These are phyloP conservation scores for Fusarium hainanense DNA, from an alignment of 2,329 filamentous ascomycete species.

Conservation along the genomic window DNA sequence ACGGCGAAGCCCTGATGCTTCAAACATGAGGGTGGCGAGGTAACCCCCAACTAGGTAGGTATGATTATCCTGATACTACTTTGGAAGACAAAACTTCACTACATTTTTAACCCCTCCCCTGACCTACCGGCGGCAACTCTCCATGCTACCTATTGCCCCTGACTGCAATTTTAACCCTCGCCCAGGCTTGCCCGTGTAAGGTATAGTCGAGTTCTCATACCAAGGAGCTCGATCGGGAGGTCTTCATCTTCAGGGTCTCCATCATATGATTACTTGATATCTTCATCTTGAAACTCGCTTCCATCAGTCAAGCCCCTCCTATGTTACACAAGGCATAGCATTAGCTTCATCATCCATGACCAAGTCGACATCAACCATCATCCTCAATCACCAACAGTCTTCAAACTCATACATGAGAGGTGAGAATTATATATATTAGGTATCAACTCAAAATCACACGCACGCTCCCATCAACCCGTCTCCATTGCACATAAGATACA, in stretches of 20 bases:
- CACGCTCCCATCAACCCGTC: constrained; percentile 17
- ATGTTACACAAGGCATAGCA: neutral
- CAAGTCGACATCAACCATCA: no score
- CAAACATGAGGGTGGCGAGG: neutral
- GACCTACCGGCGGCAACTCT: no score
- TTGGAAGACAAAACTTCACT: no score
- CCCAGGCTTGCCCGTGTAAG: neutral
- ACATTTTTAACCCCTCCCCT: no score
- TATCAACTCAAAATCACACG: constrained; percentile 27
- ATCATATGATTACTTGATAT: neutral
- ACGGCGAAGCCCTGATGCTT: no score
- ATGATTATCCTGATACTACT: neutral
- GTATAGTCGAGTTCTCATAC: neutral
- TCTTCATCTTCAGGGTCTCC: no score
- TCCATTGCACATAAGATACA: constrained; percentile 6
- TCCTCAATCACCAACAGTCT: neutral
- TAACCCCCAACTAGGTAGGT: neutral
- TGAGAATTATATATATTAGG: constrained; percentile 39
- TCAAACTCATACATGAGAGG: neutral
- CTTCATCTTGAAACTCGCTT: neutral
- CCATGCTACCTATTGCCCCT: no score
- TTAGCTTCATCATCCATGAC: fast-evolving
- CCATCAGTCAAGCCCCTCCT: neutral
- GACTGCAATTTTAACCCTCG: neutral
- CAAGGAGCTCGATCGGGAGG: no score